A percentile compares a stretch with the other conserved stretches of the same genome.
Evolutionary conservation across 352 stramenopile genomes (phyloP).

Genomic region (Chrysophaeum taylorii): DNA sequence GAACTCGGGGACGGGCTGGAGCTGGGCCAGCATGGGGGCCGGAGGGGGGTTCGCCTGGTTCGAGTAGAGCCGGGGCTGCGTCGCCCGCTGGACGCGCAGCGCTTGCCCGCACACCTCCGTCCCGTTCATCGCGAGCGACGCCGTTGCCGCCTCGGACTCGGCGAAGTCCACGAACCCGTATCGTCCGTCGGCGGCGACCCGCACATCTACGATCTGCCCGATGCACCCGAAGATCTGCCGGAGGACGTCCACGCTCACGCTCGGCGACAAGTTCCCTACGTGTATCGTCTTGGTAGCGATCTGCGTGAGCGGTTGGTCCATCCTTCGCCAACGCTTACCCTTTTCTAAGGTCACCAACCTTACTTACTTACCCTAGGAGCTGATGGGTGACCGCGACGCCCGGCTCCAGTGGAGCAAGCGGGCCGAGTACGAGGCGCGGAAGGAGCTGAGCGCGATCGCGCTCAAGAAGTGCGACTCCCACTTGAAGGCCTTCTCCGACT

Average conservation of each 20-base stretch:
- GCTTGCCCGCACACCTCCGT: not conserved
- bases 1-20: not conserved
- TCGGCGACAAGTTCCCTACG: not conserved
- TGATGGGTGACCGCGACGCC: not conserved
- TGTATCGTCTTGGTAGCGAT: slow-evolving; percentile 7
- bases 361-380: no score
- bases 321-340: no score
- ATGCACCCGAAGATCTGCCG: slow-evolving; percentile 6
- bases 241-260: not conserved
- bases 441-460: slow-evolving; percentile 49
- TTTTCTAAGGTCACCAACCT: no score
- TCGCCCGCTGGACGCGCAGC: not conserved
- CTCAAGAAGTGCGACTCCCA: slow-evolving; percentile 49
- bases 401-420: not conserved
- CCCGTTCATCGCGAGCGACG: not conserved
- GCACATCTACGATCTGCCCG: not conserved
- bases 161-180: slow-evolving; percentile 6
- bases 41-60: not conserved
- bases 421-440: not conserved
- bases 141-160: not conserved
- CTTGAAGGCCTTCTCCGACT: slow-evolving; percentile 48
- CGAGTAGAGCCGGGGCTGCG: slow-evolving; percentile 5
- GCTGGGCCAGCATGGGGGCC: not conserved
- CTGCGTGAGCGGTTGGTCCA: no score
- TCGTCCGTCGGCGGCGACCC: not conserved